phyloP scores from a whole-genome alignment of 78 protist species.

The Ministeria vibrans region DNA sequence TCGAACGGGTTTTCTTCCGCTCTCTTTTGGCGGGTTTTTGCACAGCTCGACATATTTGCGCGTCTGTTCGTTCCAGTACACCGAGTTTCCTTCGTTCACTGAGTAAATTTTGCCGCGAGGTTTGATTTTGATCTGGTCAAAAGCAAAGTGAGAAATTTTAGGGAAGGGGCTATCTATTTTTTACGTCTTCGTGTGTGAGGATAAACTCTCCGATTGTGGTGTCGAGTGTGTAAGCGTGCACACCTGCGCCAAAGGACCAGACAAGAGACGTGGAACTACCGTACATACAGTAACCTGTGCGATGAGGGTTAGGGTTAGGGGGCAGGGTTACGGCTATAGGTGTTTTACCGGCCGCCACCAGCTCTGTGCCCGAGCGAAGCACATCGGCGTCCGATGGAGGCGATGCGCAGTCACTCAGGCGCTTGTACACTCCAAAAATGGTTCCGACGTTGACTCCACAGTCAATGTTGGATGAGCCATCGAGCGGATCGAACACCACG shows the following conservation, averaged over 20 bases:
- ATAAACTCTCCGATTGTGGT: conserved; percentile 70
- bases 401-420: background rate
- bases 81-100: conserved; percentile 83
- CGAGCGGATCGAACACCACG: conserved; percentile 67
- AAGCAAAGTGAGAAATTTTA: too few relatives aligned
- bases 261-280: conserved; percentile 52
- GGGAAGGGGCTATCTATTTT: too few relatives aligned
- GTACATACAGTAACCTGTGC: conserved; percentile 61
- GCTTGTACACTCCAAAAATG: conserved; percentile 67
- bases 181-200: conserved; percentile 62
- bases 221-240: conserved; percentile 40
- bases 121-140: conserved; percentile 13
- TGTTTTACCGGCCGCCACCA: conserved; percentile 42
- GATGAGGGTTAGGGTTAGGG: background rate
- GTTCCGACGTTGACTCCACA: conserved; percentile 63
- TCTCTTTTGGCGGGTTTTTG: conserved; percentile 9
- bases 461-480: conserved; percentile 72
- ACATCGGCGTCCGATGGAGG: background rate
- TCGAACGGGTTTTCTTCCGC: too few relatives aligned
- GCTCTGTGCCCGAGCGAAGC: conserved; percentile 37
- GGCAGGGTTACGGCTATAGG: background rate
- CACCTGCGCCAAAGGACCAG: conserved; percentile 41
- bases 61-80: conserved; percentile 53
- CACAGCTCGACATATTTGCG: conserved; percentile 7
- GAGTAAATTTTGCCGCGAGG: conserved; percentile 66